Base-by-base conservation (phyloP, 2,329 filamentous ascomycete genomes). In the Penicillium sp. region DNA sequence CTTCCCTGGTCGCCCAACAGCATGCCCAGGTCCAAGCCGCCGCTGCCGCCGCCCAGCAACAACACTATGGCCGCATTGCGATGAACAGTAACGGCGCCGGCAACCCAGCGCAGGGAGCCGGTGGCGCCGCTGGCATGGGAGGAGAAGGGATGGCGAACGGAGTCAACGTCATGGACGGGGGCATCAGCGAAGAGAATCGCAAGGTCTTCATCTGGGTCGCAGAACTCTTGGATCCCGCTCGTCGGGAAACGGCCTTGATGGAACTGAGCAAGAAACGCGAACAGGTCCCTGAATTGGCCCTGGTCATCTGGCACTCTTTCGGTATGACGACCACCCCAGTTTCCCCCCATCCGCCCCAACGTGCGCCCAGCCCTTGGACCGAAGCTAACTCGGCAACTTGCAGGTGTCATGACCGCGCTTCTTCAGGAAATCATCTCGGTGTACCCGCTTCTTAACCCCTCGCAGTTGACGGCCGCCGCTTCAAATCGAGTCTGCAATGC, bases 391-490 rank as follows among this genome's bases (percentile, higher is more conserved):
- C 59, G 67, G 57, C 48, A 52, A 58, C 56, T 55, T 61, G 22
- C 62, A 96, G 92, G 92, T 68, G 94, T 99, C 69, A 99, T 99
- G 94, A 97, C 94, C 43, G 96, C 92, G 51, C 82, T 99, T 22
- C 84, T 97, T 32, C 93, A 97, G 75, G 94, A 99, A 78, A 99
- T 99, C 72, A 99, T 99, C 71, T 97, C 93, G 10, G 94, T 99
- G 52, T 99, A 99, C 72, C 95, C 92, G 27, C 85, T 99, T 4
- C 85, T 99, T 66, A 99, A 96, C 74, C 94, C 94, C 5, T 97
- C 92, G 47, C 93, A 97, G 77, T 85, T 99, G 67, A 99, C 94
- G 7, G 94, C 94, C 2, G 92, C 94, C n/a, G 93, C 94, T 14
- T 96, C 91, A 3, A 99, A 99, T 78, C 83, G 94, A 62, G 94